Percentiles rank a stretch among this genome's conserved stretches.
phyloP scores from a whole-genome alignment of 192 early-diverging fungal species.

The Podila minutissima region DNA sequence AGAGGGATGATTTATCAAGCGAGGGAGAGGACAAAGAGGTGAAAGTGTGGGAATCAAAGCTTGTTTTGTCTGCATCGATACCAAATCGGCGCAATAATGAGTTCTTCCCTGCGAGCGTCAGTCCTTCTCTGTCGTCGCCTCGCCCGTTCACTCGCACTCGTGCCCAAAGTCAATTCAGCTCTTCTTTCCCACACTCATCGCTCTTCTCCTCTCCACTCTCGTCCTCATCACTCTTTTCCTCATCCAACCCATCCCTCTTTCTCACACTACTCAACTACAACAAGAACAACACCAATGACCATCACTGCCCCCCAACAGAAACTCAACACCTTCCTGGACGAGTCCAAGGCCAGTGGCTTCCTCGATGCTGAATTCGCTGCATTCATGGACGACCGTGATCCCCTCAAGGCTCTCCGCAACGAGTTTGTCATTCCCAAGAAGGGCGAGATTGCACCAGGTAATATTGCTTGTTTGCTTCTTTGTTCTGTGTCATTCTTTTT shows the following conservation, averaged over 20 bases:
- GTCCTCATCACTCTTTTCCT: not conserved
- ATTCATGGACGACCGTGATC: conserved; percentile 68
- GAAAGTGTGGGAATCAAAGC: no score
- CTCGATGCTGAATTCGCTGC: conserved; percentile 61
- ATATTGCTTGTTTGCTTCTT: not conserved
- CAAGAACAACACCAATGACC: not conserved
- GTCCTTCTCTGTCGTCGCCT: no score
- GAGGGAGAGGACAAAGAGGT: no score
- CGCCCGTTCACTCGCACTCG: no score
- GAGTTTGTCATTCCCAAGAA: conserved; percentile 79
- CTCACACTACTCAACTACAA: not conserved
- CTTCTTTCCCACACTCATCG: conserved; percentile 2
- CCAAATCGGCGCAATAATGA: no score
- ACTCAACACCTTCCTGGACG: conserved; percentile 25
- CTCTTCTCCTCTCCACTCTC: not conserved
- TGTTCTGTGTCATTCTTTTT: not conserved
- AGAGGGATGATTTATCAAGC: no score
- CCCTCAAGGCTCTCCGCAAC: conserved; percentile 64
- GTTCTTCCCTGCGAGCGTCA: no score
- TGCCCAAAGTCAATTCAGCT: no score
- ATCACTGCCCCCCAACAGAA: conserved; percentile 25
- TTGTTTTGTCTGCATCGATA: no score
- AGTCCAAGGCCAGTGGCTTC: conserved; percentile 23
- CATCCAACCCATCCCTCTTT: not conserved
- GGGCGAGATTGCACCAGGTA: conserved; percentile 55